Base-by-base conservation (phyloP, 768 basidiomycete species). In the Phanerochaete sordida region DNA sequence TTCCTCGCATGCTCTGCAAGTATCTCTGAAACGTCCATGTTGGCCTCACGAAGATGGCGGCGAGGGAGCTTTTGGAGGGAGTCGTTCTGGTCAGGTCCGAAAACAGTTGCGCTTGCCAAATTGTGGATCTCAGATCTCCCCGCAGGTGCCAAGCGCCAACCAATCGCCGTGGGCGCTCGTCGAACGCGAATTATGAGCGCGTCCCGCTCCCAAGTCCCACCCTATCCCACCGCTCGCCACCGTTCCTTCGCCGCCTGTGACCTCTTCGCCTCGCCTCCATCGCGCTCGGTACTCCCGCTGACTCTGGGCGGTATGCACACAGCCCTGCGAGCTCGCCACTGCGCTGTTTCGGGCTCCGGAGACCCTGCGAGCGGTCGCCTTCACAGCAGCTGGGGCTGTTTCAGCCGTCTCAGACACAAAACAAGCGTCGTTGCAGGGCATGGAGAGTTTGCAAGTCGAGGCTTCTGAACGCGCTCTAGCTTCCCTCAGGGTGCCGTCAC, bases 11-110 rank as follows among this genome's bases (percentile, higher is more conserved):
- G 86, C 16, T 84, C 83, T 50, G 87, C 86, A 19, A 95, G 81
- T 55, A 94, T 84, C 65, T 81, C 81, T 9, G 92, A 88, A 59
- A 94, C 90, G 76, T 94, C 91, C 91, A 94, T 93, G 57, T 3
- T 52, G 60, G 5, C 47, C 19, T 24, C 47, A 3, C 23, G 47
- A 48, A 19, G 6, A 3, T 16, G n/a, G n/a, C 7, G 35, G 31
- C n/a, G 30, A 4, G 31, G 16, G 2, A 37, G n/a, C n/a, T 26
- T 28, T 21, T n/a, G 26, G 11, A 24, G 27, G 33, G 26, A 19
- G 35, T 24, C 15, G 19, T 39, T 24, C n/a, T 37, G 35, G 53
- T 2, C 9, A 28, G 26, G 53, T 26, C 4, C n/a, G 35, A 54
- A 54, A 54, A 35, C 50, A 31, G 15, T 35, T 33, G 13, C 30